These are phyloP conservation scores for Suhomyces atakaporum DNA, from an alignment of 1,139 yeast genomes.

Conservation along the genomic window DNA sequence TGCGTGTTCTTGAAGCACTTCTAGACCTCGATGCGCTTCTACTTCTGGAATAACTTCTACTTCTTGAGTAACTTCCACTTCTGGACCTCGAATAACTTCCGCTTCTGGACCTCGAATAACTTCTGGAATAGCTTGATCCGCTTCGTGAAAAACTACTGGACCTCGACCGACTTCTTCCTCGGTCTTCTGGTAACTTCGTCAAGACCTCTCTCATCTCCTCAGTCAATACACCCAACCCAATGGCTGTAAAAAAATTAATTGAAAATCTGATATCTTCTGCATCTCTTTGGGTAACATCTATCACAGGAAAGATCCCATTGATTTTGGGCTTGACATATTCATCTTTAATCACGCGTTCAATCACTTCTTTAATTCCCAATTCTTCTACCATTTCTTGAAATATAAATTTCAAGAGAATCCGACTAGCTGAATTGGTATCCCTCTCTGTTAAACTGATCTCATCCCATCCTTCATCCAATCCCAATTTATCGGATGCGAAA, in stretches of 20 bases:
- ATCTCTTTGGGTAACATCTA: conserved; percentile 40
- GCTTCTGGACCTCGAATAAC: conserved; percentile 23
- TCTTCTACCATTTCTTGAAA: conserved; percentile 83
- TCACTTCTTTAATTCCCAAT: conserved; percentile 57
- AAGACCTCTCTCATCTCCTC: conserved; percentile 74
- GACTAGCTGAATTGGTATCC: conserved; percentile 74
- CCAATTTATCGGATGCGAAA: conserved; percentile 68
- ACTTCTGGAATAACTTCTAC: conserved; percentile 13
- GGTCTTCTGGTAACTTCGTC: conserved; percentile 32
- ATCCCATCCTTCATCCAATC: conserved; percentile 53
- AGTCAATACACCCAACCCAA: conserved; percentile 82
- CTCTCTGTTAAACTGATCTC: conserved; percentile 63
- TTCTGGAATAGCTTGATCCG: conserved; percentile 20
- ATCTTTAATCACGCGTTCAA: conserved; percentile 51
- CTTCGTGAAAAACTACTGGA: conserved; percentile 18
- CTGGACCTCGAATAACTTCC: conserved; percentile 23
- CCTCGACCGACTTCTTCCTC: conserved; percentile 20
- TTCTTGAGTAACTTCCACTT: conserved; percentile 19
- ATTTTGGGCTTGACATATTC: conserved; percentile 47
- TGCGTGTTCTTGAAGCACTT: conserved; percentile 13
- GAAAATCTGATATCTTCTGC: conserved; percentile 73
- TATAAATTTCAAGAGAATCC: conserved; percentile 79
- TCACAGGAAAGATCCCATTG: conserved; percentile 51
- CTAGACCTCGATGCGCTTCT: conserved; percentile 18
- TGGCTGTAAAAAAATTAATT: conserved; percentile 90